Evolutionary conservation across 495 filamentous ascomycete species (phyloP).

Genomic region (Penicillium parvum): DNA sequence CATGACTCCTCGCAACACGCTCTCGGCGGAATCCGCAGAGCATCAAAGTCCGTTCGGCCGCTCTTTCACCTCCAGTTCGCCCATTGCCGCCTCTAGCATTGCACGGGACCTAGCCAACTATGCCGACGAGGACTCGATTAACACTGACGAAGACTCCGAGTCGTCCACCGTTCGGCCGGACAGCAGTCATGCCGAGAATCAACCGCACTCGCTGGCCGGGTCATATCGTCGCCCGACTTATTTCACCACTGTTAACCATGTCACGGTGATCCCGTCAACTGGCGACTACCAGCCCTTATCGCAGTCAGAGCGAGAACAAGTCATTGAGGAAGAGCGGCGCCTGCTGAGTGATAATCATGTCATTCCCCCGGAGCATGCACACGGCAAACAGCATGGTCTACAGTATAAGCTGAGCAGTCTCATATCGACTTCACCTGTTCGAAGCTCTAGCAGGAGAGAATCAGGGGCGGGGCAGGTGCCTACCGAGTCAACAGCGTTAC

Average conservation of each 20-base stretch:
- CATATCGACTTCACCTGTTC: slow-evolving; percentile 15
- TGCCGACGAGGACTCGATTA: slow-evolving; percentile 44
- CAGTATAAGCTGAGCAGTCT: slow-evolving; percentile 28
- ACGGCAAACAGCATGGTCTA: slow-evolving; percentile 21
- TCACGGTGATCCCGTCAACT: slow-evolving; percentile 39
- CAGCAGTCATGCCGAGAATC: slow-evolving; percentile 31
- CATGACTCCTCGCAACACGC: slow-evolving; percentile 24
- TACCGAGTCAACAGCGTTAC: slow-evolving; percentile 50
- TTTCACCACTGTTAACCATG: slow-evolving; percentile 56
- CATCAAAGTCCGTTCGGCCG: slow-evolving; percentile 21
- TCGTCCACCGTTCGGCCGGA: slow-evolving; percentile 44
- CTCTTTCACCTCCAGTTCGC: slow-evolving; percentile 54
- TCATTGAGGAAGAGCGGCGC: slow-evolving; percentile 68
- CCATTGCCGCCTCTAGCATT: slow-evolving; percentile 64
- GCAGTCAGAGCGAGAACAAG: slow-evolving; percentile 57
- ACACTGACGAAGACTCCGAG: slow-evolving; percentile 45
- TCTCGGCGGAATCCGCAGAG: slow-evolving; percentile 20
- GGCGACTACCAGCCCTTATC: slow-evolving; percentile 50
- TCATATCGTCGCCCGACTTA: slow-evolving; percentile 66
- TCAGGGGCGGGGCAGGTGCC: slow-evolving; percentile 6
- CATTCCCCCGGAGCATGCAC: slow-evolving; percentile 58
- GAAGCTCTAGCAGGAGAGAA: slow-evolving; percentile 15
- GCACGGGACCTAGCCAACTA: slow-evolving; percentile 63
- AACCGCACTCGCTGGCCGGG: slow-evolving; percentile 56
- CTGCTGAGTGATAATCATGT: slow-evolving; percentile 75